Base-by-base conservation (phyloP, 2,329 filamentous ascomycete species). In the Passalora sequoiae region DNA sequence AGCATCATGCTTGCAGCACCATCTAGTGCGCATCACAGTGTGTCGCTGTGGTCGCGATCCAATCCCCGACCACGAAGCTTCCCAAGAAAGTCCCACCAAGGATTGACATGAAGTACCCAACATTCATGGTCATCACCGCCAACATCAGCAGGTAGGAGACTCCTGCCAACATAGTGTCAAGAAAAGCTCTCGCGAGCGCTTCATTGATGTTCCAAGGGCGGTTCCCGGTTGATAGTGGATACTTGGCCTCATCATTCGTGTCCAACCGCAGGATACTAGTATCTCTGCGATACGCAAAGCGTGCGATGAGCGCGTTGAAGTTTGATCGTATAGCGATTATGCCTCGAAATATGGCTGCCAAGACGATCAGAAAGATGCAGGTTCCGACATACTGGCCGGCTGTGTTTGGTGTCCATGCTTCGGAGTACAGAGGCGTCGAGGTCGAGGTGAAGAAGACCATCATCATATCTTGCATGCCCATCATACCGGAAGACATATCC, bases 91-190 rank as follows among this genome's bases (percentile, higher is more conserved):
- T 77, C 10, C 83, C 83, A 6, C 71, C 81, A 6, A 92, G 72
- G 9, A 89, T 75, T 0, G 84, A 86, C 45, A 86, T 65, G 62
- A 89, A 89, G 62, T 91, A 91, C 8, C 86, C 86, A 10, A 89
- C 76, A 56, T 91, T 91, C 74, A 86, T 81, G 2, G 85, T 88
- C 86, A 91, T 94, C 58, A 92, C 84, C 7, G 84, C 86, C 66
- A 94, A 69, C 88, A 94, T 94, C 38, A 94, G 78, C 17, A 94
- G 68, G 68, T 92, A 94, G 15, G 83, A 83, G 33, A 92, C 76
- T 3, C 80, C 87, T 4, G 77, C 78, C 60, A 86, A 79, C 15
- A 83, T 64, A 0, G 81, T 83, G 58, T 86, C 83, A 40, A 92
- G 62, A 4, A 70, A 60, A 4, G 86, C 86, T 16, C 87, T 74